These are phyloP conservation scores for Gossypium lobatum DNA, from an alignment of 441 rosid species.

Conservation along the genomic window DNA sequence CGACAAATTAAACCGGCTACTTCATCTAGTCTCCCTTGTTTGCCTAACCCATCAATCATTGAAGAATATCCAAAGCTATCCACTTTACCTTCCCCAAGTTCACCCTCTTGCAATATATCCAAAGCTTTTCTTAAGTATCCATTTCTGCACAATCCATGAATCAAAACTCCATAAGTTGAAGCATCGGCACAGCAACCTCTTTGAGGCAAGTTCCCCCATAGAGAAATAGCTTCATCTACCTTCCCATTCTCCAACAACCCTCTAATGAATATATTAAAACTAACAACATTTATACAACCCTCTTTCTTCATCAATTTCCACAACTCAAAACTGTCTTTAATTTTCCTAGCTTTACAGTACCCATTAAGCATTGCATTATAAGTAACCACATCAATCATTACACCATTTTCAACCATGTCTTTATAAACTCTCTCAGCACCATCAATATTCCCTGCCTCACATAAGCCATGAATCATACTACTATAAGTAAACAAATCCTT, in stretches of 20 bases:
- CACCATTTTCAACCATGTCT: conserved; percentile 54
- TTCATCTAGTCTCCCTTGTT: conserved; percentile 63
- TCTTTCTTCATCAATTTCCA: conserved; percentile 72
- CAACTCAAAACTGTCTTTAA: conserved; percentile 60
- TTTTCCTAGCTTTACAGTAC: conserved; percentile 50
- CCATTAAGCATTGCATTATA: conserved; percentile 75
- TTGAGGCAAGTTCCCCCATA: conserved; percentile 55
- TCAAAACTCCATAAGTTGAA: conserved; percentile 54
- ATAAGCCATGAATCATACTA: conserved; percentile 61
- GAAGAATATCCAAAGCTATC: conserved; percentile 67
- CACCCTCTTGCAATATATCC: conserved; percentile 49
- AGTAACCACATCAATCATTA: conserved; percentile 54
- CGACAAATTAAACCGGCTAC: conserved; percentile 43
- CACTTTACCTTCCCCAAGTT: conserved; percentile 34
- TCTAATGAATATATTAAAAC: conserved; percentile 62
- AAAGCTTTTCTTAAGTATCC: conserved; percentile 70
- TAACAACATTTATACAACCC: conserved; percentile 44
- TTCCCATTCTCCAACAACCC: conserved; percentile 59
- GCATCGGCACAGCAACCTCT: conserved; percentile 47
- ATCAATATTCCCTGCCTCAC: conserved; percentile 54
- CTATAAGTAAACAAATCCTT: conserved; percentile 68
- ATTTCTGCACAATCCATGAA: conserved; percentile 78
- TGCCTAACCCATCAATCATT: conserved; percentile 62
- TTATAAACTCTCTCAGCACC: conserved; percentile 56
- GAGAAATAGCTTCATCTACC: conserved; percentile 55